Percentiles rank a stretch among this genome's conserved stretches.
Conservation (phyloP, 1,139 yeast genomes). For the Zygotorulaspora mrakii region DNA sequence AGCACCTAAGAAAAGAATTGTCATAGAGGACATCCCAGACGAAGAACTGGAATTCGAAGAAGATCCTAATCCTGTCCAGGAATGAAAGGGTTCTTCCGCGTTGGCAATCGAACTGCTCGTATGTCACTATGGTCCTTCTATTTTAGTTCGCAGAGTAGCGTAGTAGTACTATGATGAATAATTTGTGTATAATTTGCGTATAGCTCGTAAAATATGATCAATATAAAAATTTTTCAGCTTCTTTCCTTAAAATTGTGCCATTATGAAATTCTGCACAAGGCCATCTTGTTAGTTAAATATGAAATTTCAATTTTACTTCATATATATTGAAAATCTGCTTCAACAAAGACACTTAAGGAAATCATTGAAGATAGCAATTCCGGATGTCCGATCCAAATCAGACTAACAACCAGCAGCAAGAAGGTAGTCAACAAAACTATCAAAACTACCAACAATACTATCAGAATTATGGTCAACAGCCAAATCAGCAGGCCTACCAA, state of each 20-base stretch:
- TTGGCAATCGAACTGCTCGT: neutral
- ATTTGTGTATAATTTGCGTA: no score
- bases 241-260: neutral
- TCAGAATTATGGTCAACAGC: constrained; percentile 36
- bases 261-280: neutral
- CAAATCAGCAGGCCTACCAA: constrained; percentile 34
- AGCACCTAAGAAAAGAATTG: constrained; percentile 42
- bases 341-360: neutral
- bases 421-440: constrained; percentile 38
- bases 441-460: constrained; percentile 38
- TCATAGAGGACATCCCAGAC: constrained; percentile 43
- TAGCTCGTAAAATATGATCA: constrained; percentile 3
- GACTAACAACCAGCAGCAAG: constrained; percentile 23
- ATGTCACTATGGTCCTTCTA: no score
- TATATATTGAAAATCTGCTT: neutral
- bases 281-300: neutral
- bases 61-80: constrained; percentile 28
- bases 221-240: constrained; percentile 1
- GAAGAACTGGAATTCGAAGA: constrained; percentile 40
- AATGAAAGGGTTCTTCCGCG: neutral
- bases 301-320: neutral
- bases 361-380: neutral
- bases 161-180: constrained; percentile 1
- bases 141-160: no score
- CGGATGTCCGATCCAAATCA: constrained; percentile 32